These are phyloP conservation scores for Penicillium manginii DNA, from an alignment of 495 filamentous ascomycete species.

Conservation along the genomic window DNA sequence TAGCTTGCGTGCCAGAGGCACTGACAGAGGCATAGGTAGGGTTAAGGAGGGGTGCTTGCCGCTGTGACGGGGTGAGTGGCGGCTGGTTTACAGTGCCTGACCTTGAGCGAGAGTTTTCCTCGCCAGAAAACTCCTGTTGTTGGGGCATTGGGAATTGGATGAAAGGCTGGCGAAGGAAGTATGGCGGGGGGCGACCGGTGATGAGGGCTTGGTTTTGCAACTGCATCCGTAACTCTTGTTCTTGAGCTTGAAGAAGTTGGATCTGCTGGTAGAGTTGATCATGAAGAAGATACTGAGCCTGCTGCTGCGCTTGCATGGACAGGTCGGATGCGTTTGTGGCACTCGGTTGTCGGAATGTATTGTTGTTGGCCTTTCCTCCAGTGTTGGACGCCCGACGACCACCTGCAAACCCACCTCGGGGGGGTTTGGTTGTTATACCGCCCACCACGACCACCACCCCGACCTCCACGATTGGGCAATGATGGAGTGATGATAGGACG, in stretches of 20 bases:
- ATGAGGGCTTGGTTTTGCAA: slow-evolving; percentile 61
- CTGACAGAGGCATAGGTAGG: slow-evolving; percentile 51
- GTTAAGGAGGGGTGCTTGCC: slow-evolving; percentile 53
- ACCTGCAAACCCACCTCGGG: slow-evolving; percentile 45
- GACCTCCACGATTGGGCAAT: slow-evolving; percentile 51
- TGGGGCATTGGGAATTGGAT: slow-evolving; percentile 48
- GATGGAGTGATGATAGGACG: slow-evolving; percentile 60
- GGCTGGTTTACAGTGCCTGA: slow-evolving; percentile 52
- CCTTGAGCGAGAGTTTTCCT: slow-evolving; percentile 47
- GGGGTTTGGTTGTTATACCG: slow-evolving; percentile 51
- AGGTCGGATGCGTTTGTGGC: slow-evolving; percentile 41
- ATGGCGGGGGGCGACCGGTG: slow-evolving; percentile 53
- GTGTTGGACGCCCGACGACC: slow-evolving; percentile 61
- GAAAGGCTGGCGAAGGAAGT: slow-evolving; percentile 52
- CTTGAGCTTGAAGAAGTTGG: slow-evolving; percentile 66
- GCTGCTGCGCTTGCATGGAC: slow-evolving; percentile 50
- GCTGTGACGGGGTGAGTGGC: slow-evolving; percentile 49
- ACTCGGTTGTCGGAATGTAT: slow-evolving; percentile 37
- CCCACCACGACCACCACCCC: slow-evolving; percentile 62
- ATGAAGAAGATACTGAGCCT: slow-evolving; percentile 57
- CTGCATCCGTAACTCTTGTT: slow-evolving; percentile 64
- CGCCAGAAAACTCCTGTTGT: slow-evolving; percentile 40
- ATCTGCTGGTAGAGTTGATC: slow-evolving; percentile 66
- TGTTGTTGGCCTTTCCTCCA: slow-evolving; percentile 37
- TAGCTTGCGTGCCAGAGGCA: slow-evolving; percentile 48